Base-by-base conservation (phyloP, 1,284 basidiomycete genomes). In the Tetrapyrgos nigripes region DNA sequence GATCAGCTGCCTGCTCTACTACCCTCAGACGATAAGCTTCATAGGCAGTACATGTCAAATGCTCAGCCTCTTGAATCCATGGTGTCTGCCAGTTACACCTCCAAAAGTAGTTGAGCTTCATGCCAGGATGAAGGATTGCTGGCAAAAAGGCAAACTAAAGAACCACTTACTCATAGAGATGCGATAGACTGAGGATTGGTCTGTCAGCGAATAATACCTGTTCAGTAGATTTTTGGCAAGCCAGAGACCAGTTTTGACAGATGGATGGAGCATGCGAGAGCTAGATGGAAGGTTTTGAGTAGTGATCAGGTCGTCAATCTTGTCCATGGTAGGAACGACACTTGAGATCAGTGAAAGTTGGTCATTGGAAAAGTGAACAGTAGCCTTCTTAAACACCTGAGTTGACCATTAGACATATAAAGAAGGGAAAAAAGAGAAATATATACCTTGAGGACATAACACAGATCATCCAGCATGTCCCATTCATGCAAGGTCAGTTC, bases 281-380 rank as follows among this genome's bases (percentile, higher is more conserved):
- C 14, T 14, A 33, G 44, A 59, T 59, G 3, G 29, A 51, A 44
- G 5, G 48, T 46, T 35, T 37, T 33, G 31, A 33, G 31, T 33
- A 14, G 31, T 33, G 21, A 76, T 61, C 1, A 57, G 9, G 19
- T 64, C 28, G 47, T 76, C 66, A 19, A 76, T 64, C 27, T 62
- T 53, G 50, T 76, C 76, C 72, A 77, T 77, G 1, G 69, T 67
- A 1, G 74, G 74, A 40, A 77, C 74, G 6, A 17, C 61, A 51
- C 1, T 68, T 76, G 61, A 76, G 77, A 53, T 23, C 6, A 57
- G 66, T 75, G 0, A 69, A 60, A 19, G 69, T 74, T 31, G 68
- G 68, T 31, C 75, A 62, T 40, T 73, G 72, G 61, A 75, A 69
- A 9, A 66, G 31, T 33, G 14, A 33, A 33, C 14, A 33, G 14